Evolutionary conservation across 768 basidiomycete genomes (phyloP), one percentile per base, ranked within the genome.

Genomic region (Naematelia aurantialba): DNA sequence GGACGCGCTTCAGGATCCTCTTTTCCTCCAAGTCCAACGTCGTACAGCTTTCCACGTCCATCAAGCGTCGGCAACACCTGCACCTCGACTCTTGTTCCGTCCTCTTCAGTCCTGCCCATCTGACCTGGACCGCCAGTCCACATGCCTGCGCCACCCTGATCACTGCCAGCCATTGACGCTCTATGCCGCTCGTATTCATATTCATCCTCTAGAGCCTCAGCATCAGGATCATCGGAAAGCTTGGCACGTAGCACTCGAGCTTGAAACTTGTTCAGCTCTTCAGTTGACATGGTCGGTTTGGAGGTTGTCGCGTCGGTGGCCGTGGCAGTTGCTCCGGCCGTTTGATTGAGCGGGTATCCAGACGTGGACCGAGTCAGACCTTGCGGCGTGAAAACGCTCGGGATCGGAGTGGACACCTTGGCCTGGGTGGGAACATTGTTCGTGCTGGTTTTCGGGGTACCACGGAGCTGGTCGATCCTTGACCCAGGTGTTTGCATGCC

Each of bases 231-330:
- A 29, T 83, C 85, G 83, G 89, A 88, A 29, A 99, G 81, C 74
- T 88, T 93, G 3, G 96, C 93, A 31, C 90, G 86, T 8, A 99
- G 79, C 1, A 96, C 92, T 66, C 87, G 87, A 2, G 94, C 94
- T 76, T 99, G 94, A 1, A 99, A 78, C 70, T 85, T 88, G 76
- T 99, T 98, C 47, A 98, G 79, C 14, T 88, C 89, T 13, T 69
- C 72, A 17, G 75, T 66, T 0, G 76, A 69, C 50, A 80, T 59
- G 10, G 72, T 62, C 5, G 79, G 77, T 25, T 63, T 61, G 8
- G 62, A 67, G 2, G 61, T 54, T 0, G 72, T 74, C 2, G 70
- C 57, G 52, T 65, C 67, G 14, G 52, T 27, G 13, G 58, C 59
- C 25, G 10, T 52, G 14, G 56, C 17, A 0, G 22, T 30, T n/a